Percentiles rank a stretch among this genome's conserved stretches.
Evolutionary conservation across 352 stramenopile species (phyloP).

Genomic region (Thalassiosira hispida): DNA sequence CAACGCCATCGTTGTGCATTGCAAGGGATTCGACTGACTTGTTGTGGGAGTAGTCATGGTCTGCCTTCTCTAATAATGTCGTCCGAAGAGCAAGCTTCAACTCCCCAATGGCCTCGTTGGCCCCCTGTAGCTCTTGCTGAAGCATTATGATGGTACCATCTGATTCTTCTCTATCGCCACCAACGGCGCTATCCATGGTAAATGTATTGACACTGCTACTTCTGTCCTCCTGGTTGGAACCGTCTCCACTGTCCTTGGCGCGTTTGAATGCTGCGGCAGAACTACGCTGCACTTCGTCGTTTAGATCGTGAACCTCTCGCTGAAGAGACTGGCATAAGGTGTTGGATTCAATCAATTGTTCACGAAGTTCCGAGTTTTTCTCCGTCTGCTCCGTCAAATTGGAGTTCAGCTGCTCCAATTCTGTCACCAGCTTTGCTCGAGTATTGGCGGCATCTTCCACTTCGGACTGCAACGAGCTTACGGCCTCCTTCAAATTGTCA

Average conservation of each 20-base stretch:
- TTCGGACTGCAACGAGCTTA: conserved; percentile 32
- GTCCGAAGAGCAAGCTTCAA: conserved; percentile 80
- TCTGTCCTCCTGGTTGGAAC: conserved; percentile 15
- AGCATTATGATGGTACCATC: conserved; percentile 82
- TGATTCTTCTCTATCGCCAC: conserved; percentile 42
- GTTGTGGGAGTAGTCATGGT: conserved; percentile 26
- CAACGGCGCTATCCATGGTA: conserved; percentile 6
- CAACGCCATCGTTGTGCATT: conserved; percentile 4
- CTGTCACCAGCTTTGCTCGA: conserved; percentile 24
- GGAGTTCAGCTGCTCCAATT: conserved; percentile 33
- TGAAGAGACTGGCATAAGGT: conserved; percentile 44
- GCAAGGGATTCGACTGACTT: neutral
- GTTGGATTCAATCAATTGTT: conserved; percentile 52
- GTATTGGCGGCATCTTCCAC: conserved; percentile 19
- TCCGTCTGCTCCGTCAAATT: conserved; percentile 38
- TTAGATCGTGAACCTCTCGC: conserved; percentile 47
- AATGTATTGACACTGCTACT: conserved; percentile 9
- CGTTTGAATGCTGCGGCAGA: conserved; percentile 58
- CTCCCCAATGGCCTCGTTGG: conserved; percentile 77
- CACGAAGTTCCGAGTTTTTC: conserved; percentile 46
- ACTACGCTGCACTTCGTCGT: conserved; percentile 52
- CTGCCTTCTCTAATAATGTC: conserved; percentile 53
- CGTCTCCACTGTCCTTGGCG: conserved; percentile 46
- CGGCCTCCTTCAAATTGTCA: conserved; percentile 30
- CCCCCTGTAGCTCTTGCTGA: conserved; percentile 74